A percentile compares a stretch with the other conserved stretches of the same genome.
Conservation (phyloP, 768 basidiomycete genomes). For the Pisolithus albus region DNA sequence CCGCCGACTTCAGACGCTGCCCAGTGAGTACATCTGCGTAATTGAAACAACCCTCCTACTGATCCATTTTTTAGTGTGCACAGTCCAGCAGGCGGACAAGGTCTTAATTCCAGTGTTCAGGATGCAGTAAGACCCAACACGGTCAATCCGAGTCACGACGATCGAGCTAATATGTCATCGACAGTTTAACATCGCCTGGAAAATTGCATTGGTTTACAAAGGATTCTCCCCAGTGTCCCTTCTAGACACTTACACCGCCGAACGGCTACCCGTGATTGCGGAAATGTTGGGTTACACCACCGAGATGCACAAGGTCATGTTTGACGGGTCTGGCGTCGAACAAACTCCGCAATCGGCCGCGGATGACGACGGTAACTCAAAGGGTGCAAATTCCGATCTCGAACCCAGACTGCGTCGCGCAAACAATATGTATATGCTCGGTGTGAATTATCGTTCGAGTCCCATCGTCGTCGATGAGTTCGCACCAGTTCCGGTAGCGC, state of each 20-base stretch:
- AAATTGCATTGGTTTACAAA: constrained; percentile 30
- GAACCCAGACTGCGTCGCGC: no score
- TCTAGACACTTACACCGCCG: constrained; percentile 33
- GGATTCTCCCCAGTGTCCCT: constrained; percentile 13
- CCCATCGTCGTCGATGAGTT: no score
- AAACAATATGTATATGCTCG: no score
- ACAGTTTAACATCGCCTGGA: constrained; percentile 38
- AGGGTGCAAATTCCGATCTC: no score
- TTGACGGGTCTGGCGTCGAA: neutral
- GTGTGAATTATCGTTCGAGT: no score
- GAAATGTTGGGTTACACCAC: constrained; percentile 34
- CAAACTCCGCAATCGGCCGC: no score
- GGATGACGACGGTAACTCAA: no score
- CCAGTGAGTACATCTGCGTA: no score
- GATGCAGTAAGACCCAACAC: neutral
- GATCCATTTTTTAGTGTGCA: constrained; percentile 18
- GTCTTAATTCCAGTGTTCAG: constrained; percentile 9
- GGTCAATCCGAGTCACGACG: no score
- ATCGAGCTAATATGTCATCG: neutral
- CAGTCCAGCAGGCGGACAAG: constrained; percentile 37
- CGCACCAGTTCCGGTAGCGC: no score
- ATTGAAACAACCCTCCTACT: no score
- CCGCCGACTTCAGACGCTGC: no score
- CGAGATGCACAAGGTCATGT: neutral
- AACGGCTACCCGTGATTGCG: constrained; percentile 36